phyloP scores from a whole-genome alignment of 2,329 filamentous ascomycete species.

The Scedosporium aurantiacum region DNA sequence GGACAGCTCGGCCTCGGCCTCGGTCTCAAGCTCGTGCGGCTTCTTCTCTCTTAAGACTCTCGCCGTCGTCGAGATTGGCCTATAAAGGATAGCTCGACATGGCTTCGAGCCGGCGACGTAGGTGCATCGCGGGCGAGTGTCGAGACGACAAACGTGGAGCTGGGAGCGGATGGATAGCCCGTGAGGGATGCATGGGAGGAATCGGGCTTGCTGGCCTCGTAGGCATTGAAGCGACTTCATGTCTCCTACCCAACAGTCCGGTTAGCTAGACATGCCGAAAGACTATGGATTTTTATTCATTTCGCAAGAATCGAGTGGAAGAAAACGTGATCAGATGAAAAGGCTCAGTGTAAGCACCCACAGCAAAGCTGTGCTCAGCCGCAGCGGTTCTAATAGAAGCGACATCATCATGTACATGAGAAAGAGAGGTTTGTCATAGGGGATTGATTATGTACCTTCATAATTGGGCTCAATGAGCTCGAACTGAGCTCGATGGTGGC shows the following conservation, averaged over 20 bases:
- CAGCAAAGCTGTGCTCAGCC: slow-evolving; percentile 34
- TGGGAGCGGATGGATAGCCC: background rate
- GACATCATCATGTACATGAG: slow-evolving; percentile 26
- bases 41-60: background rate
- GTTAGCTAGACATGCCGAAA: slow-evolving; percentile 7
- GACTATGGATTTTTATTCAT: slow-evolving; percentile 11
- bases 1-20: slow-evolving; percentile 18
- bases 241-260: slow-evolving; percentile 10
- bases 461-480: slow-evolving; percentile 7
- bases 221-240: slow-evolving; percentile 28
- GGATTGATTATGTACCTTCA: slow-evolving; percentile 8
- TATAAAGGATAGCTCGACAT: background rate
- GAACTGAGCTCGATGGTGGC: background rate
- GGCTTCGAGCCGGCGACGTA: background rate
- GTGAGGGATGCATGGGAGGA: background rate
- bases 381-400: slow-evolving; percentile 35
- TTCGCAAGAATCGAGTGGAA: background rate
- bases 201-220: slow-evolving; percentile 11
- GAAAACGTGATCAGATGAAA: slow-evolving; percentile 2
- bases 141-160: background rate
- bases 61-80: background rate
- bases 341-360: slow-evolving; percentile 31
- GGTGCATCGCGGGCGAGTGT: background rate
- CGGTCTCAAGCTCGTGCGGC: slow-evolving; percentile 4
- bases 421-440: background rate